Evolutionary conservation across 2,329 filamentous ascomycete species (phyloP).

Genomic region (Stagonosporopsis cucurbitacearum): DNA sequence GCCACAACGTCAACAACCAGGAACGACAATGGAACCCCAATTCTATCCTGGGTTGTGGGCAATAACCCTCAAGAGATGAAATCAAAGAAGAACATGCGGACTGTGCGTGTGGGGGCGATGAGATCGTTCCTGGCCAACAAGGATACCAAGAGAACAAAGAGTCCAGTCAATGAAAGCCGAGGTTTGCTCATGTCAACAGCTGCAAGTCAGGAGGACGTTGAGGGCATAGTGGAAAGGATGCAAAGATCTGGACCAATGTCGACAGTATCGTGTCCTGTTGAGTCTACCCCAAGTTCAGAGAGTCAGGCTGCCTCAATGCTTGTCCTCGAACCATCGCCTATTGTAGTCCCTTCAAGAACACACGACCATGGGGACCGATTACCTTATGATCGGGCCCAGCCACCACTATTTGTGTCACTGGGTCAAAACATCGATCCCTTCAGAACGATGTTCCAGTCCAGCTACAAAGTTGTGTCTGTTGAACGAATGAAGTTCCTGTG

Average conservation of each 20-base stretch:
- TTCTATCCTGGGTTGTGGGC: constrained; percentile 44
- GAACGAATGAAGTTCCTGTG: constrained; percentile 47
- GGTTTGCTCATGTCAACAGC: constrained; percentile 18
- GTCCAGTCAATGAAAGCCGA: constrained; percentile 11
- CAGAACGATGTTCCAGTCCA: constrained; percentile 42
- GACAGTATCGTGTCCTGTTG: constrained; percentile 1
- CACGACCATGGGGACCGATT: constrained; percentile 15
- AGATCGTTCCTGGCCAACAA: constrained; percentile 35
- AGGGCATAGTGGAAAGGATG: background rate
- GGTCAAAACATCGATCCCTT: constrained; percentile 46
- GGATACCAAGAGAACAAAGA: constrained; percentile 8
- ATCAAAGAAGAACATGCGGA: constrained; percentile 40
- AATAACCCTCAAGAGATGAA: constrained; percentile 42
- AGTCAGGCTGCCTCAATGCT: constrained; percentile 8
- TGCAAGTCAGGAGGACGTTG: background rate
- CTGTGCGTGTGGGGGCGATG: constrained; percentile 48
- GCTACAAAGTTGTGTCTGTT: constrained; percentile 38
- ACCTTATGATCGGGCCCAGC: constrained; percentile 26
- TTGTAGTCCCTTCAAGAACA: constrained; percentile 28
- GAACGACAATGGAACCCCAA: constrained; percentile 7
- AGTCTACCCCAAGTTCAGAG: constrained; percentile 9
- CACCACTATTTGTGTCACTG: constrained; percentile 35
- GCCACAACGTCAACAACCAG: background rate
- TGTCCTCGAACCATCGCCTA: constrained; percentile 29
- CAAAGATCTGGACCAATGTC: constrained; percentile 15